phyloP scores from a whole-genome alignment of 257 asterid genomes.

The Capsicum pubescens region DNA sequence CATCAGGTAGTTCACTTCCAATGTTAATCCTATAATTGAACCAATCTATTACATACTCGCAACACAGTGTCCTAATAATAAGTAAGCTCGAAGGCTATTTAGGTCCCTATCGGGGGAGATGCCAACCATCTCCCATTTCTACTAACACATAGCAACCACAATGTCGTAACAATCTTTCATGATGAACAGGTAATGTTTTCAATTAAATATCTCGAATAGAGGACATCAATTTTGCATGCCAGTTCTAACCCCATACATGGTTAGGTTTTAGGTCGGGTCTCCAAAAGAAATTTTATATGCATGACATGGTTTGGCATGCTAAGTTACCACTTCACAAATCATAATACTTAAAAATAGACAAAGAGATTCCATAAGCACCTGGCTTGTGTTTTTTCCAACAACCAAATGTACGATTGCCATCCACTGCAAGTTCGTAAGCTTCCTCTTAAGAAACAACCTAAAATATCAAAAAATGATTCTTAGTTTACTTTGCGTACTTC shows the following conservation, averaged over 20 bases:
- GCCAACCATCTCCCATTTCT: too few species aligned
- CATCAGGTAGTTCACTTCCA: not conserved
- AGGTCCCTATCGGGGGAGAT: too few species aligned
- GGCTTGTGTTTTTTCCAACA: constrained; percentile 94
- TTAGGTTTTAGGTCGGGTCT: not conserved
- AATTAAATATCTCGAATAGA: not conserved
- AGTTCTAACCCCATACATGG: not conserved
- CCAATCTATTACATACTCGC: not conserved
- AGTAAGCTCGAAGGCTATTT: too few species aligned
- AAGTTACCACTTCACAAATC: not conserved
- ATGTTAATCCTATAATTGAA: not conserved
- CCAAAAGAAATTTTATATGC: not conserved
- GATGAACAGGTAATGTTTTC: not conserved
- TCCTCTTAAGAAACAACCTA: constrained; percentile 97
- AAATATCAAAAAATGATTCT: constrained; percentile 40
- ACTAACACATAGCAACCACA: not conserved
- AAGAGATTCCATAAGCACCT: constrained; percentile 52
- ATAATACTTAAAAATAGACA: not conserved
- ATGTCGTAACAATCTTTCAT: not conserved
- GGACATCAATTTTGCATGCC: constrained; percentile 1
- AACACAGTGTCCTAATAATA: not conserved
- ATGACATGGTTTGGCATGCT: not conserved
- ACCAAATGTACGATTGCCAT: constrained; percentile 50
- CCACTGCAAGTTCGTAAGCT: constrained; percentile 86
- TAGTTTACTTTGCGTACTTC: constrained; percentile 27